Evolutionary conservation across 2,329 filamentous ascomycete genomes (phyloP).

Genomic region (Orbilia javanica): DNA sequence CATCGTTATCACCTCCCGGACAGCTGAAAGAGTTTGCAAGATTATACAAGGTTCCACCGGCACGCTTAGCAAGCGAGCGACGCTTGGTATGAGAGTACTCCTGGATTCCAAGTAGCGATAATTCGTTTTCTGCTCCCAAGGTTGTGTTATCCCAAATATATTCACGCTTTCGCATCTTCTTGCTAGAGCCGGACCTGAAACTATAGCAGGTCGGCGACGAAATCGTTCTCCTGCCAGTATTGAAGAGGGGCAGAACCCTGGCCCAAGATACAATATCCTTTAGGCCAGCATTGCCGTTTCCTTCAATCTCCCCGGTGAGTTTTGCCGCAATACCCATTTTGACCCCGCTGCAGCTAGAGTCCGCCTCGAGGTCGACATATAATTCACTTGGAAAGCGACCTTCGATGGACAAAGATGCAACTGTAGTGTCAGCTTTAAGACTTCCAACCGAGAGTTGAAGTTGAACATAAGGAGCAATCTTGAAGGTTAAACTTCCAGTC

Average conservation of each 20-base stretch:
- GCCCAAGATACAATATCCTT: constrained; percentile 39
- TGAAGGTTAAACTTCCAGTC: constrained; percentile 37
- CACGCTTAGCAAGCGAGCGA: constrained; percentile 39
- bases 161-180: constrained; percentile 41
- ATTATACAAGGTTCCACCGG: constrained; percentile 32
- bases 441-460: constrained; percentile 42
- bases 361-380: constrained; percentile 30
- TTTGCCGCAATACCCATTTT: constrained; percentile 39
- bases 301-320: constrained; percentile 46
- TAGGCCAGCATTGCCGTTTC: constrained; percentile 25
- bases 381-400: constrained; percentile 41
- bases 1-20: constrained; percentile 2
- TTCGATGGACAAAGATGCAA: constrained; percentile 41
- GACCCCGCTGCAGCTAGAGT: constrained; percentile 38
- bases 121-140: constrained; percentile 44
- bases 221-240: constrained; percentile 29
- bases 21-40: constrained; percentile 33
- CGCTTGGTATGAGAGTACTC: constrained; percentile 42
- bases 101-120: constrained; percentile 30
- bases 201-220: constrained; percentile 13
- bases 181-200: constrained; percentile 33
- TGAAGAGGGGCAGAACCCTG: constrained; percentile 43
- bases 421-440: constrained; percentile 29
- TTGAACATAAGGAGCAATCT: constrained; percentile 41
- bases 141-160: constrained; percentile 51